A percentile compares a stretch with the other conserved stretches of the same genome.
Conservation (phyloP, 805 yeast species). For the Candida sonorensis region DNA sequence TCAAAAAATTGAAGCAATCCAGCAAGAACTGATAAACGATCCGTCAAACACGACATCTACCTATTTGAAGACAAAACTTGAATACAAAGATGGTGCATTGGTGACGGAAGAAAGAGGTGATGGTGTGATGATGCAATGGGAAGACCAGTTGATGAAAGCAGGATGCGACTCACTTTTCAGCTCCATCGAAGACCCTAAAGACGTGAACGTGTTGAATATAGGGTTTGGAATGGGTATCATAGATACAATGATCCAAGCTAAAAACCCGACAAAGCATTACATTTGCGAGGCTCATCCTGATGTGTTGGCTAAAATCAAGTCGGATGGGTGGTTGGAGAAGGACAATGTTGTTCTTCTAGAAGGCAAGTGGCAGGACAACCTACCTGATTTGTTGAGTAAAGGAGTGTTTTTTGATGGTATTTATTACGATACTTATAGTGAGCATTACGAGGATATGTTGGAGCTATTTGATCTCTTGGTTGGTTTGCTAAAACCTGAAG, state of each 20-base stretch:
- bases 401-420: conserved; percentile 84
- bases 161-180: conserved; percentile 72
- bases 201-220: conserved; percentile 60
- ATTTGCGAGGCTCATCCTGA: conserved; percentile 95
- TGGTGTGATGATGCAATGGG: conserved; percentile 99
- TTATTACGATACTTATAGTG: conserved; percentile 90
- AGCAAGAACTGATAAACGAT: conserved; percentile 29
- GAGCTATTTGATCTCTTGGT: conserved; percentile 76
- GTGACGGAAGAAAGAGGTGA: conserved; percentile 68
- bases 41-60: conserved; percentile 62
- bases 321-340: conserved; percentile 80
- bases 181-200: conserved; percentile 29
- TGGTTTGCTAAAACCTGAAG: conserved; percentile 75
- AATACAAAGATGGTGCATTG: conserved; percentile 61
- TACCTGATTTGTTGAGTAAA: conserved; percentile 55
- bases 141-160: conserved; percentile 67
- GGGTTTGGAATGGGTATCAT: conserved; percentile 98
- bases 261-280: conserved; percentile 63
- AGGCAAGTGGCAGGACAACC: conserved; percentile 90
- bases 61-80: conserved; percentile 59
- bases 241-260: conserved; percentile 64
- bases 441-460: conserved; percentile 83
- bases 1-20: conserved; percentile 15
- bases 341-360: conserved; percentile 65
- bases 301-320: conserved; percentile 58